Evolutionary conservation across 2,329 filamentous ascomycete species (phyloP).

Genomic region (Aspergillus brunneoviolaceus): DNA sequence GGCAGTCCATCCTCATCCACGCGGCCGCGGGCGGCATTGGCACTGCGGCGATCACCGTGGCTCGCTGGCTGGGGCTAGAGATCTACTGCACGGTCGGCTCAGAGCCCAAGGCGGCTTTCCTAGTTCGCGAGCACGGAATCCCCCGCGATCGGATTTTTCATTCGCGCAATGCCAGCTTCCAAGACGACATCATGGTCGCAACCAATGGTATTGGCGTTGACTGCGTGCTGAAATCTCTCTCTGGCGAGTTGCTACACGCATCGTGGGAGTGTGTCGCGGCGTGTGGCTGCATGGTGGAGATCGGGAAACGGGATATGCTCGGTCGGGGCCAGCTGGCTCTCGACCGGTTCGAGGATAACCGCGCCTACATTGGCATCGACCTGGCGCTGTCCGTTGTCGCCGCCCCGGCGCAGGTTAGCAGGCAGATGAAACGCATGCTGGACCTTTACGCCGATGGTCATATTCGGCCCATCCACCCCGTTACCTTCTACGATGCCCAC

Average conservation of each 20-base stretch:
- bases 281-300: constrained; percentile 23
- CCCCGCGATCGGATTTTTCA: constrained; percentile 25
- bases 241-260: constrained; percentile 27
- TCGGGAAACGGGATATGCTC: constrained; percentile 16
- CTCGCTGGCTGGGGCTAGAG: background rate
- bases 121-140: constrained; percentile 17
- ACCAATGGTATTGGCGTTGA: constrained; percentile 27
- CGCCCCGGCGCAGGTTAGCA: too few relatives aligned
- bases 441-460: background rate
- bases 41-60: constrained; percentile 21
- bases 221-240: constrained; percentile 28
- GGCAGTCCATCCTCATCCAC: constrained; percentile 25
- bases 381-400: too few relatives aligned
- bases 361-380: too few relatives aligned
- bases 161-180: constrained; percentile 24
- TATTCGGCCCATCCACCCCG: background rate
- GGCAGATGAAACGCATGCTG: background rate
- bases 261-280: constrained; percentile 27
- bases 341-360: constrained; percentile 12
- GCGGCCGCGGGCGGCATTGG: constrained; percentile 21
- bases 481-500: background rate
- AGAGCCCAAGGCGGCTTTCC: constrained; percentile 20
- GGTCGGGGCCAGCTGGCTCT: constrained; percentile 10
- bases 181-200: constrained; percentile 13
- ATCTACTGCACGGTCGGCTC: constrained; percentile 22